Conservation (phyloP, 441 rosid genomes). For the Capsella rubella region DNA sequence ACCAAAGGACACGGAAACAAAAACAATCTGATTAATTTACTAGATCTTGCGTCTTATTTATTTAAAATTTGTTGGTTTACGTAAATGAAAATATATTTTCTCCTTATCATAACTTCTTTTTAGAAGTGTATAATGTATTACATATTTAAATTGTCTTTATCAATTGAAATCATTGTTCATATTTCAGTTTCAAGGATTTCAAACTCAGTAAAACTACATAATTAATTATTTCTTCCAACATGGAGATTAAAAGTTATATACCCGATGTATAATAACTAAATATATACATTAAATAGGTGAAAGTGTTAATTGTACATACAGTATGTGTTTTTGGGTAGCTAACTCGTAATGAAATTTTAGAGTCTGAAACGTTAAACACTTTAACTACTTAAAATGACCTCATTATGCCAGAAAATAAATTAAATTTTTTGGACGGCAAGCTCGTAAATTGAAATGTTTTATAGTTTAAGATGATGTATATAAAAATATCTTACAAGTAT, state of each 20-base stretch:
- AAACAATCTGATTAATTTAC: neutral
- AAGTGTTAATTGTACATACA: neutral
- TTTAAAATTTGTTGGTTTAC: neutral
- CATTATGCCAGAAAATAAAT: neutral
- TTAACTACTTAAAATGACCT: neutral
- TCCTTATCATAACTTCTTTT: too few species aligned
- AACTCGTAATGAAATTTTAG: neutral
- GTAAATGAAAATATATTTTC: neutral
- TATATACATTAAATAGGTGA: neutral
- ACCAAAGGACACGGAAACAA: constrained; percentile 31
- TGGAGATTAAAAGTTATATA: constrained; percentile 2
- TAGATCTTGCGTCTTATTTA: neutral
- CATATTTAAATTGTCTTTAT: neutral
- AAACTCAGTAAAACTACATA: neutral
- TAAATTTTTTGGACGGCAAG: constrained; percentile 18
- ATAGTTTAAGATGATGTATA: neutral
- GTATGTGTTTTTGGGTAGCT: constrained; percentile 20
- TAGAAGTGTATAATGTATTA: too few species aligned
- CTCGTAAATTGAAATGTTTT: neutral
- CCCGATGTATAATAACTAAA: neutral
- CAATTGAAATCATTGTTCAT: neutral
- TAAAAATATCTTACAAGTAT: neutral
- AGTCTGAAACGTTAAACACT: neutral
- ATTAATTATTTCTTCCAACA: neutral
- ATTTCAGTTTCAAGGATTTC: too few species aligned